Evolutionary conservation across 257 asterid species (phyloP), one percentile per base, ranked within the genome.

Genomic region (Ophiorrhiza pumila): DNA sequence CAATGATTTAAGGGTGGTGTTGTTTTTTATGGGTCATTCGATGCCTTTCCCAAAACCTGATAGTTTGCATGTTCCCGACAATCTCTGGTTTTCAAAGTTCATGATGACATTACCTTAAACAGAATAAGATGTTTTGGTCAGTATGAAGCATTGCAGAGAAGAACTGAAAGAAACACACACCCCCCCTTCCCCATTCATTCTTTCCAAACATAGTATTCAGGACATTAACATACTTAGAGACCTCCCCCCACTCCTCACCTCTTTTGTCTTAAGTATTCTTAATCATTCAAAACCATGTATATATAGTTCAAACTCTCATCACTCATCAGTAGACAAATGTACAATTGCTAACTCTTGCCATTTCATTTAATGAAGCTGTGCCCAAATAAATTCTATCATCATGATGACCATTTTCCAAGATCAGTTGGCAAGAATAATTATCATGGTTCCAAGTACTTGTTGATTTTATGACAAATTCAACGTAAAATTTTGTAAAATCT

Each of bases 1-100:
- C 77, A 81, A 80, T 80, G 85, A 79, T 84, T 74, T 82, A 59
- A 23, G 49, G 43, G 32, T 41, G 41, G 76, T 60, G 71, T 78
- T 74, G 55, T 61, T 68, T 73, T 45, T 79, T 77, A 77, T 79
- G 73, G 52, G 82, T 80, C 89, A 80, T 55, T 76, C 69, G 75
- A 63, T 76, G 83, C 76, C 41, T 82, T 89, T 77, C 91, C 94
- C 77, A 74, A 85, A 87, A 82, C 66, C 81, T 81, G 89, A 85
- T 81, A 82, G 86, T 82, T 87, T 90, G 96, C 98, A 90, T 87
- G 96, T 92, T 92, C 96, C 98, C 98, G 88, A 92, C 91, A 85
- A 82, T 42, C 83, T 75, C 81, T 80, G 85, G 89, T 86, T 78
- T 89, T 85, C 83, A 80, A 85, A 83, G 80, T 81, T 50, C 83